These are phyloP conservation scores for Diplosphaera chodatii DNA, from an alignment of 139 green algal species.

Conservation along the genomic window DNA sequence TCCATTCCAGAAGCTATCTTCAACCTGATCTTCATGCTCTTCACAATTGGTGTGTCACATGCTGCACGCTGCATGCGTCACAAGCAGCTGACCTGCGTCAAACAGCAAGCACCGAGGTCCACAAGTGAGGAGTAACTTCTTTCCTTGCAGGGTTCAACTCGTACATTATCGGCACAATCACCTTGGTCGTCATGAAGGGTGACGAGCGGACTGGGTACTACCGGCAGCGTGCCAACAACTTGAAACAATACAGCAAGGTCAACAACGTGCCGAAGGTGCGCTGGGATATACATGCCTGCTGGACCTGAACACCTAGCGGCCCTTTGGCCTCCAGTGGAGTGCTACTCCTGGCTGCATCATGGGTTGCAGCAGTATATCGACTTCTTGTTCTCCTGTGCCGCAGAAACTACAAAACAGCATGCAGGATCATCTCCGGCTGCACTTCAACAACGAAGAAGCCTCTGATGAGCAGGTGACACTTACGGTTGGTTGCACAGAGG, in stretches of 20 bases:
- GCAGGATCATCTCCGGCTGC: constrained; percentile 57
- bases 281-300: too few relatives aligned
- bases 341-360: too few relatives aligned
- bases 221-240: constrained; percentile 27
- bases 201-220: constrained; percentile 55
- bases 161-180: constrained; percentile 51
- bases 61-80: too few relatives aligned
- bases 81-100: too few relatives aligned
- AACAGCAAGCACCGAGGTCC: too few relatives aligned
- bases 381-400: neutral
- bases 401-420: constrained; percentile 44
- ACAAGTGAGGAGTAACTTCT: too few relatives aligned
- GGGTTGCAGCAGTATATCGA: too few relatives aligned
- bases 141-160: constrained; percentile 2
- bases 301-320: too few relatives aligned
- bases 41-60: constrained; percentile 17
- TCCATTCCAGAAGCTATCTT: neutral
- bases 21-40: constrained; percentile 11
- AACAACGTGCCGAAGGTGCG: constrained; percentile 31
- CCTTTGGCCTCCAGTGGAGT: too few relatives aligned
- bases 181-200: constrained; percentile 45
- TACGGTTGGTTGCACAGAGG: too few relatives aligned
- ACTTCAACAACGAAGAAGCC: constrained; percentile 53
- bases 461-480: constrained; percentile 41
- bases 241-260: constrained; percentile 22